Conservation (phyloP, 805 yeast genomes). For the Hanseniaspora meyeri region DNA sequence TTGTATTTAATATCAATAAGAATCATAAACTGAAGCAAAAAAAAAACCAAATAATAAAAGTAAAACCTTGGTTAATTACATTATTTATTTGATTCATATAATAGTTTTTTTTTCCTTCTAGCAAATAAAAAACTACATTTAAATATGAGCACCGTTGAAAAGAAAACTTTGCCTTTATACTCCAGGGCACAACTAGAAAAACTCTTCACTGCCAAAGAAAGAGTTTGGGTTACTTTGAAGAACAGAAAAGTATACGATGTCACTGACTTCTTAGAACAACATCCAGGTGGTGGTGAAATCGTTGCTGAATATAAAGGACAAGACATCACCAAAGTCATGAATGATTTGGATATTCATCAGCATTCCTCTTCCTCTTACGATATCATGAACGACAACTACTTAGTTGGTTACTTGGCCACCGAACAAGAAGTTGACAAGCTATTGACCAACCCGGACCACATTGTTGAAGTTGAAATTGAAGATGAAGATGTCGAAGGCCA, state of each 20-base stretch:
- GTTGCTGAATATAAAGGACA: slow-evolving; percentile 63
- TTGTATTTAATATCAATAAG: background rate
- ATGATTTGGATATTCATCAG: slow-evolving; percentile 43
- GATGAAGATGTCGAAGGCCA: slow-evolving; percentile 29
- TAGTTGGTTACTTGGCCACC: slow-evolving; percentile 77
- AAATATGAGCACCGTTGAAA: slow-evolving; percentile 6
- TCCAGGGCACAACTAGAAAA: slow-evolving; percentile 40
- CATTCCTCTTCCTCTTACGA: slow-evolving; percentile 82
- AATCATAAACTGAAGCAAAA: background rate
- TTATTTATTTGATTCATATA: background rate
- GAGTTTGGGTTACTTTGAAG: slow-evolving; percentile 73
- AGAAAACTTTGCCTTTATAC: slow-evolving; percentile 45
- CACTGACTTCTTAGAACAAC: slow-evolving; percentile 38
- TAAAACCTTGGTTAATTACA: background rate
- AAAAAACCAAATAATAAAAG: background rate
- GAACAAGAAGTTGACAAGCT: slow-evolving; percentile 63
- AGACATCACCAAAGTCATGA: slow-evolving; percentile 57
- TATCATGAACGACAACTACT: slow-evolving; percentile 65
- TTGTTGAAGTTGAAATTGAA: slow-evolving; percentile 39
- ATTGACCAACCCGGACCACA: slow-evolving; percentile 44
- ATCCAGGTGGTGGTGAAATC: slow-evolving; percentile 66
- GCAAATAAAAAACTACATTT: background rate
- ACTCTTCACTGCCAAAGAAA: slow-evolving; percentile 38
- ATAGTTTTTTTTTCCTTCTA: too few relatives aligned
- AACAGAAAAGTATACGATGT: slow-evolving; percentile 76